Evolutionary conservation across 2,329 filamentous ascomycete species (phyloP).

Genomic region (Claviceps sp.): DNA sequence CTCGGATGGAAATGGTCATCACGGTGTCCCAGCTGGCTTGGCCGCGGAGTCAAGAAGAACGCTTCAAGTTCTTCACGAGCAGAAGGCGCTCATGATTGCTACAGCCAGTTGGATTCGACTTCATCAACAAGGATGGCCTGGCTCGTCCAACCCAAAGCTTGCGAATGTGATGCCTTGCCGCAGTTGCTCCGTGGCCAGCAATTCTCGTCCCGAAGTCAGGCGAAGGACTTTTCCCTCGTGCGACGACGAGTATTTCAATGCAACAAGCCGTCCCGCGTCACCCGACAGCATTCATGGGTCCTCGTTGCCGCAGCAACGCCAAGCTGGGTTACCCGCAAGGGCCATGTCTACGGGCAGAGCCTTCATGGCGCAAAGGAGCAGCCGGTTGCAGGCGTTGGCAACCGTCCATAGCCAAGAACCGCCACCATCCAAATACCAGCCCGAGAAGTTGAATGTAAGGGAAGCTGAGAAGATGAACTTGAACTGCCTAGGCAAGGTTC

Average conservation of each 20-base stretch:
- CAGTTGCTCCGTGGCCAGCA: slow-evolving; percentile 11
- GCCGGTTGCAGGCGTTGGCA: slow-evolving; percentile 4
- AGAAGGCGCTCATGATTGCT: slow-evolving; percentile 24
- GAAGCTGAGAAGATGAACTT: slow-evolving; percentile 2
- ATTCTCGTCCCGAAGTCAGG: slow-evolving; percentile 1
- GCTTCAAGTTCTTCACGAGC: slow-evolving; percentile 17
- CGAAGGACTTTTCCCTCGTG: slow-evolving; percentile 8
- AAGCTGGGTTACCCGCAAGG: slow-evolving; percentile 7
- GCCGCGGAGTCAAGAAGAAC: slow-evolving; percentile 18
- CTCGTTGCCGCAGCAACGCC: background rate
- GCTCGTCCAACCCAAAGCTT: slow-evolving; percentile 16
- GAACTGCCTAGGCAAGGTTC: slow-evolving; percentile 2
- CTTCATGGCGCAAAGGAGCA: slow-evolving; percentile 13
- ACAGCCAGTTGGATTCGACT: slow-evolving; percentile 26
- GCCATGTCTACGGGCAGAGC: slow-evolving; percentile 14
- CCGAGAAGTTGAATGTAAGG: background rate
- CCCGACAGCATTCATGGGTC: background rate
- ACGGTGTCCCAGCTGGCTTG: slow-evolving; percentile 10
- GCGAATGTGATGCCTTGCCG: slow-evolving; percentile 12
- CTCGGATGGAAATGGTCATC: slow-evolving; percentile 10
- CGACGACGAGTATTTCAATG: slow-evolving; percentile 3
- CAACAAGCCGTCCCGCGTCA: slow-evolving; percentile 1
- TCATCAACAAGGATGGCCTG: slow-evolving; percentile 23
- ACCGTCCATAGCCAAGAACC: slow-evolving; percentile 1
- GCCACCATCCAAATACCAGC: background rate